phyloP scores from a whole-genome alignment of 176 grass and related monocot species.

The Eragrostis curvula region DNA sequence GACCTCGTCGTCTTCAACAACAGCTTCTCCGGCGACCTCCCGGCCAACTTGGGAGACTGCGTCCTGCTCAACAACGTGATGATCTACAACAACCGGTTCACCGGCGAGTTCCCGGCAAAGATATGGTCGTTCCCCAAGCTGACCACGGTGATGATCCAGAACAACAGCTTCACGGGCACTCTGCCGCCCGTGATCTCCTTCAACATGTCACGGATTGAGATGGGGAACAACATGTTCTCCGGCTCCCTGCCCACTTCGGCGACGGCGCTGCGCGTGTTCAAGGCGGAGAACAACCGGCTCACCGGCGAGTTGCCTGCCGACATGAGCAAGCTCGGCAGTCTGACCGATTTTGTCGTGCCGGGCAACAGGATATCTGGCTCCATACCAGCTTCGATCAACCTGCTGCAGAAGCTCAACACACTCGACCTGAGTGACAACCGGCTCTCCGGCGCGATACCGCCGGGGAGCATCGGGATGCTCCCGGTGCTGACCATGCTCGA shows the following conservation, averaged over 20 bases:
- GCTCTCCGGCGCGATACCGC: conserved; percentile 62
- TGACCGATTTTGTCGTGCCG: conserved; percentile 28
- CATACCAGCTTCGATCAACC: conserved; percentile 51
- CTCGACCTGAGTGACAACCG: conserved; percentile 64
- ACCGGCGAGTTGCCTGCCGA: conserved; percentile 45
- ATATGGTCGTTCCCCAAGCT: conserved; percentile 56
- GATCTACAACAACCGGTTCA: conserved; percentile 70
- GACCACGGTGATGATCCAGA: conserved; percentile 55
- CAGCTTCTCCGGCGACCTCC: conserved; percentile 55
- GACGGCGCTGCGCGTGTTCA: conserved; percentile 28
- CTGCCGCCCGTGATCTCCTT: conserved; percentile 40
- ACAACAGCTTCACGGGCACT: conserved; percentile 64
- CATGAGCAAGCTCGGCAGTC: conserved; percentile 51
- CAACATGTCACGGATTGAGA: conserved; percentile 60
- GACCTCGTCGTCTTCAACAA: conserved; percentile 72
- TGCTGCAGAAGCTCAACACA: conserved; percentile 44
- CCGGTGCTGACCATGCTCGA: conserved; percentile 45
- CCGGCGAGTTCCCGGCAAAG: conserved; percentile 52
- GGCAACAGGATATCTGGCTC: conserved; percentile 53
- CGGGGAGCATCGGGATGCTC: conserved; percentile 40
- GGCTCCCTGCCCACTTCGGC: conserved; percentile 51
- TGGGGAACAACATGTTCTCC: conserved; percentile 64
- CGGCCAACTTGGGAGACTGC: conserved; percentile 48
- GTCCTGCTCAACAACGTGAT: conserved; percentile 35
- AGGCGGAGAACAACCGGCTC: conserved; percentile 64